These are phyloP conservation scores for Xanthoparmelia taractica DNA, from an alignment of 495 filamentous ascomycete species.

Conservation along the genomic window DNA sequence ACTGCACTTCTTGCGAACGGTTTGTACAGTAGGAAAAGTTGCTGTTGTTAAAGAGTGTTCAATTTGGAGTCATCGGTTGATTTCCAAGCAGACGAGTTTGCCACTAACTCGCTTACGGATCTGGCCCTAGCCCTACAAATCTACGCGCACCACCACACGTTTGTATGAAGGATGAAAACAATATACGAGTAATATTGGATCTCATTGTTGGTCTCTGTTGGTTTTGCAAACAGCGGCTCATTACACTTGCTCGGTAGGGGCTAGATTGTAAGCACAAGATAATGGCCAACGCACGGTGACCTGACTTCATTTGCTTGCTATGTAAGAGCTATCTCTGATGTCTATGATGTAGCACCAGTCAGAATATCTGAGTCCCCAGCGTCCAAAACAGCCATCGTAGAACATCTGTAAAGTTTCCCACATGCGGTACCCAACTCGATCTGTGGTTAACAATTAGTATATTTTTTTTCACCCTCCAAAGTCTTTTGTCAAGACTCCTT, in stretches of 20 bases:
- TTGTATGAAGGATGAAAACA: neutral
- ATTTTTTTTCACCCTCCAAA: slow-evolving; percentile 75
- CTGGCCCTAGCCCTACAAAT: neutral
- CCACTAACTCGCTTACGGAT: slow-evolving; percentile 7
- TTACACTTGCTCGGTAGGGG: neutral
- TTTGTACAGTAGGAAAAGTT: neutral
- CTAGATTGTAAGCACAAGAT: neutral
- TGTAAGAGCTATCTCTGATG: slow-evolving; percentile 19
- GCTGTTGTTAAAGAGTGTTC: neutral
- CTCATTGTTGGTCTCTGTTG: neutral
- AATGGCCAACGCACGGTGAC: neutral
- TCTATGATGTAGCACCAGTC: slow-evolving; percentile 54
- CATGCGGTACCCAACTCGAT: slow-evolving; percentile 93
- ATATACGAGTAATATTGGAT: neutral
- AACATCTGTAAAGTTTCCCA: slow-evolving; percentile 77
- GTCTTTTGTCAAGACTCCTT: slow-evolving; percentile 62
- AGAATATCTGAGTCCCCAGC: slow-evolving; percentile 98
- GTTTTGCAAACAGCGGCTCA: neutral
- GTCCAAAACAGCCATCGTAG: slow-evolving; percentile 90
- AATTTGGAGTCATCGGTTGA: slow-evolving; percentile 15
- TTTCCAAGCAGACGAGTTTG: slow-evolving; percentile 17
- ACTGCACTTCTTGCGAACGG: slow-evolving; percentile 48
- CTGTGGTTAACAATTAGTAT: slow-evolving; percentile 46
- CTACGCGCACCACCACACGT: neutral
- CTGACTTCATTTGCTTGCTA: neutral